Evolutionary conservation across 352 stramenopile genomes (phyloP).

Genomic region (Pythium rishiriense): DNA sequence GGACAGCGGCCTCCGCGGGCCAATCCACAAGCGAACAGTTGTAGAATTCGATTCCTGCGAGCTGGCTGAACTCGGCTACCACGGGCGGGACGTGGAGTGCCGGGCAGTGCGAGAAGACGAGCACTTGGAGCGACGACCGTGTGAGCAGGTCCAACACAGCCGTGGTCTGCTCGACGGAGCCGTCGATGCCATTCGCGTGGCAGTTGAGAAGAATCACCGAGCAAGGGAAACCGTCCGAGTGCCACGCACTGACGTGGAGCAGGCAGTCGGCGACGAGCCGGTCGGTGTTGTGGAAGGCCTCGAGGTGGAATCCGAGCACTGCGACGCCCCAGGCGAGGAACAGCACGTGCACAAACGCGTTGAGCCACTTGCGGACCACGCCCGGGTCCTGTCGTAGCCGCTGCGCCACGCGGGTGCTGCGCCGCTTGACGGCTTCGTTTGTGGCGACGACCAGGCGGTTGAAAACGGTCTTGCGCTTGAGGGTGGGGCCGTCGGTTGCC

Average conservation of each 20-base stretch:
- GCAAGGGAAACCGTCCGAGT: constrained; percentile 7
- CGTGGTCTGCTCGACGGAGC: background rate
- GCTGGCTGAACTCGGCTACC: constrained; percentile 5
- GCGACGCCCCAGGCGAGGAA: constrained; percentile 4
- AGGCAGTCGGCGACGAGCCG: background rate
- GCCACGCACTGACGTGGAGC: constrained; percentile 15
- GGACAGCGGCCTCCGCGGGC: constrained; percentile 2
- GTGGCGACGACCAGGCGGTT: too few relatives aligned
- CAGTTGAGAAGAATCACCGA: constrained; percentile 26
- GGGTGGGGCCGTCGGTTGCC: too few relatives aligned
- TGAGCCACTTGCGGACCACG: background rate
- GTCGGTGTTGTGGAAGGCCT: background rate
- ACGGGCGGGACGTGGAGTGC: constrained; percentile 11
- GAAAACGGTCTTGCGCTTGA: too few relatives aligned
- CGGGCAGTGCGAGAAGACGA: constrained; percentile 28
- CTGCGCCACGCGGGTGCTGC: background rate
- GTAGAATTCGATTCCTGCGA: constrained; percentile 17
- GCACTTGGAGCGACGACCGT: constrained; percentile 1
- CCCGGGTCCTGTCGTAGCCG: background rate
- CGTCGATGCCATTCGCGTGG: background rate
- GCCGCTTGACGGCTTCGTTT: background rate
- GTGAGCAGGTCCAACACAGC: constrained; percentile 2
- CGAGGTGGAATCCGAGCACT: constrained; percentile 3
- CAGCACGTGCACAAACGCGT: too few relatives aligned
- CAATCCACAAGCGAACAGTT: constrained; percentile 20